Base-by-base conservation (phyloP, 192 early-diverging fungal genomes). In the Backusella westeae region DNA sequence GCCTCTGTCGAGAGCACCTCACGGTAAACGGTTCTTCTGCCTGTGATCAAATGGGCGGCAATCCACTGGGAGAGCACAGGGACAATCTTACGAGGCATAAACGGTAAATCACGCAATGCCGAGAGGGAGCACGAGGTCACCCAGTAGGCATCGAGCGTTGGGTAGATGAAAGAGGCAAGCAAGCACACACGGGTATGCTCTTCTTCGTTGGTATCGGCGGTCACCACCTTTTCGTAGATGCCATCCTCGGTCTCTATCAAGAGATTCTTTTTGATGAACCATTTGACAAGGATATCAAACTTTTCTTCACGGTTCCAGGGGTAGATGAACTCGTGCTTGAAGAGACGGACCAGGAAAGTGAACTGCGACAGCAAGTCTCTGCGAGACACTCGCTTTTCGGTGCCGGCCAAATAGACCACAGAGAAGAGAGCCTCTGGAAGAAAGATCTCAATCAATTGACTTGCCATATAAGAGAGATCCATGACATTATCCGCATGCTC, bases 401-500 rank as follows among this genome's bases (percentile, higher is more conserved):
- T 26, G 44, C 56, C 56, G 14, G 78, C 75, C 6, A 83, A 42
- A 63, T 80, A 83, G 9, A 83, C 75, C 12, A 83, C 79, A 6
- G 78, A 69, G 15, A 80, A 72, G 7, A 83, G 41, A 1, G 82
- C 72, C 42, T 83, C 79, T 0, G 82, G 76, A 6, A 83, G 63
- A 29, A 80, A 70, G 5, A 78, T 77, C 32, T 80, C 76, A 5
- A 81, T 46, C 34, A 78, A 73, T 53, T 83, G 82, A 39, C 75
- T 83, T 68, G 82, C 82, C 74, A 75, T 80, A 63, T 83, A 83
- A 14, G 78, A 80, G 23, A 83, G 52, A 36, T 79, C 75, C 73
- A 83, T 78, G 2, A 83, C 73, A 66, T 83, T 83, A 39, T 83
- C 82, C 10, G 82, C 78, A 69, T 83, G 82, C 4, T 83, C 82